Evolutionary conservation across 495 filamentous ascomycete species (phyloP).

Genomic region (Penicillium taxi): DNA sequence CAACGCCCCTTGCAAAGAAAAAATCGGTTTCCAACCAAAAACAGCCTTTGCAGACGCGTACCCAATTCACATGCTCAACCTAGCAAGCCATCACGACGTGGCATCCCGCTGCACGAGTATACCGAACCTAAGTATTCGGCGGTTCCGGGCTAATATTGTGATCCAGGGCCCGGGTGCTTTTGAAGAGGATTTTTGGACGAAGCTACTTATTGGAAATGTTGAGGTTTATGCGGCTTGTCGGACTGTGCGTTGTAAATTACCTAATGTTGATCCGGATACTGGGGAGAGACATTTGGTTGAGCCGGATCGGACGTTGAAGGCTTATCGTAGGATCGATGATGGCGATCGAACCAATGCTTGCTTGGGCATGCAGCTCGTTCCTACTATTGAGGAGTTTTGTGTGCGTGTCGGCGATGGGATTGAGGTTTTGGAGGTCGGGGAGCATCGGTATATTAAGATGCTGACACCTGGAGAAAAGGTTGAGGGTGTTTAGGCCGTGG

Average conservation of each 20-base stretch:
- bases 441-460: constrained; percentile 55
- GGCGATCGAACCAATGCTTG: constrained; percentile 65
- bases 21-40: constrained; percentile 65
- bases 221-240: constrained; percentile 57
- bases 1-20: constrained; percentile 61
- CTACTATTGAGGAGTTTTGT: constrained; percentile 24
- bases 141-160: constrained; percentile 83
- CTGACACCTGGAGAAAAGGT: constrained; percentile 33
- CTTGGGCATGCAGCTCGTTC: constrained; percentile 58
- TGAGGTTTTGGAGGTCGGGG: constrained; percentile 50
- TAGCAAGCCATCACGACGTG: constrained; percentile 63
- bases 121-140: constrained; percentile 53
- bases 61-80: constrained; percentile 71
- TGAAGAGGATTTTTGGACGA: constrained; percentile 73
- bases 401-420: constrained; percentile 55
- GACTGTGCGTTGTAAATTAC: constrained; percentile 71
- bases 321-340: constrained; percentile 63
- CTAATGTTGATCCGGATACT: constrained; percentile 71
- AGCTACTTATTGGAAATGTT: constrained; percentile 45
- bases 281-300: constrained; percentile 63
- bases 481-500: constrained; percentile 30
- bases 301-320: constrained; percentile 64
- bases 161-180: constrained; percentile 55
- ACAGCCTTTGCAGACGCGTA: constrained; percentile 86
- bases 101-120: constrained; percentile 47